Evolutionary conservation across 495 filamentous ascomycete species (phyloP), one percentile per base, ranked within the genome.

Genomic region (Darksidea phi): DNA sequence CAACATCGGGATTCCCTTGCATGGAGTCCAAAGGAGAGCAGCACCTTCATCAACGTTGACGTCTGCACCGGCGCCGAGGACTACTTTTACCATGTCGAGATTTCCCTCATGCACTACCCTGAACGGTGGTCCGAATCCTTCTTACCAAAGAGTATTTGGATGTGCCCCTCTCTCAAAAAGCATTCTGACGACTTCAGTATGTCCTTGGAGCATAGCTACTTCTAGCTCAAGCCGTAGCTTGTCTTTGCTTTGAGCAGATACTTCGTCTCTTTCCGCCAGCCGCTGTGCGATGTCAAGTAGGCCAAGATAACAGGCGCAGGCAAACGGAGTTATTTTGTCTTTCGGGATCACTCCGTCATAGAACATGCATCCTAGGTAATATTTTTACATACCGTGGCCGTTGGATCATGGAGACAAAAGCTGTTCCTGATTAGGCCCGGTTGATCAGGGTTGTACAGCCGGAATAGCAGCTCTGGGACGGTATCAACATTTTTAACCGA

Each of bases 381-480:
- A n/a, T n/a, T n/a, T n/a, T n/a, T n/a, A n/a, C n/a, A n/a, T n/a
- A n/a, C n/a, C n/a, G n/a, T 54, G 17, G 28, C 7, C 25, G 47
- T 23, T 11, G 47, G 47, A 28, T 49, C 47, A 18, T 49, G 26
- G 23, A 54, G 26, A n/a, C 24, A 21, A 2, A 38, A 21, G 28
- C 17, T 18, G n/a, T 54, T 37, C 50, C 21, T 37, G 2, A 38
- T 11, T 5, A 1, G 36, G 50, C 4, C 50, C 18, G 50, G 4
- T 37, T 54, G 20, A 49, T 54, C 50, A 18, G 50, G 50, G 21
- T 54, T n/a, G 50, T 37, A 54, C 8, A 54, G n/a, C 10, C 50
- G 50, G 32, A 54, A 20, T 11, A 54, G 50, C 15, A 54, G 50
- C 7, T 37, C 50, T 54, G 36, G 32, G 28, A 54, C 38, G 15